Base-by-base conservation (phyloP, 148 eudicot species). In the Chenopodium album region DNA sequence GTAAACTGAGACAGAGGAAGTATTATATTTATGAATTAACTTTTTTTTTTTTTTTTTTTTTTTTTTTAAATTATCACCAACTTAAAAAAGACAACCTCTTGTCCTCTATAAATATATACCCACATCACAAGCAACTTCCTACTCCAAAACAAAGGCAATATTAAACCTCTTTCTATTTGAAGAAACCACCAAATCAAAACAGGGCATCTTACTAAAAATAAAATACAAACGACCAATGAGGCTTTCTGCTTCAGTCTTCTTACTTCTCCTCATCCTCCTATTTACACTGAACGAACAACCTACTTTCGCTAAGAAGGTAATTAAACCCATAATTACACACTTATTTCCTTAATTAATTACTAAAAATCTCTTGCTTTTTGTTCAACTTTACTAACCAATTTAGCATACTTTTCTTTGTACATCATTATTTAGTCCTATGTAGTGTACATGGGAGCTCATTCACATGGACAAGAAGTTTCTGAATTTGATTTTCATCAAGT, bases 381-480 rank as follows among this genome's bases (percentile, higher is more conserved):
- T 7, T 47, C 4, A 34, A 16, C 54, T 28, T 54, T 11, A 34
- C 34, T 14, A 9, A 28, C 20, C 16, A 26, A 14, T 56, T 59
- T 66, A 13, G 54, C 64, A 8, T 26, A 48, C 37, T 81, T 7
- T 66, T 54, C 50, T 10, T 47, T 10, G 20, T 54, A 11, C 62
- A 59, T 67, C 66, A 14, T 17, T 46, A 48, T 76, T 69, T 78
- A 90, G 93, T 84, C 93, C 17, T 93, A 91, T 87, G 88, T 95
- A 72, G 97, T 95, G 78, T 93, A 95, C 83, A 80, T 93, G 85
- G 98, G 98, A 84, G 93, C 79, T 84, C 92, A 89, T 86, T 89
- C 90, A 26, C 90, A 91, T 84, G 91, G 90, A 34, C 37, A n/a
- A 7, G 78, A 85, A 52, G 78, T 75, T 12, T 77, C 90, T 26